Evolutionary conservation across 108 stramenopile genomes (phyloP).

Genomic region (Skeletonema tropicum): DNA sequence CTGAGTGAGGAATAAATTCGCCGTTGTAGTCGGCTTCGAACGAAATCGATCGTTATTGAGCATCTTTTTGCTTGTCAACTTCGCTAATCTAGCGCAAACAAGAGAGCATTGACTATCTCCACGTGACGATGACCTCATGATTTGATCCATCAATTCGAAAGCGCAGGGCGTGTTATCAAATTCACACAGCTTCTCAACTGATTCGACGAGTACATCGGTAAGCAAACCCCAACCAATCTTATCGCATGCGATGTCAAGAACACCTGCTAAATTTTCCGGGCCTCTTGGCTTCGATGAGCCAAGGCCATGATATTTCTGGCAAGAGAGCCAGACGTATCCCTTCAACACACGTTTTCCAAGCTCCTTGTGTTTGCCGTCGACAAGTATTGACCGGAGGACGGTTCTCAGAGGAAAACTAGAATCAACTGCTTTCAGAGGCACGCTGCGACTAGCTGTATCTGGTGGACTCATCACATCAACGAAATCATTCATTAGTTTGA

Average conservation of each 20-base stretch:
- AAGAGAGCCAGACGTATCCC: constrained; percentile 8
- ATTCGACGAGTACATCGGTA: not conserved
- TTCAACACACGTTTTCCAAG: constrained; percentile 1
- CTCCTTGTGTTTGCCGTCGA: not conserved
- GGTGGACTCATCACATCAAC: constrained; percentile 13
- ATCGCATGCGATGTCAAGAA: not conserved
- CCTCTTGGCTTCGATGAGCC: not conserved
- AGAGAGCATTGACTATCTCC: constrained; percentile 1
- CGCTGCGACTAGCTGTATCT: not conserved
- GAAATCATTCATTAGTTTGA: constrained; percentile 3
- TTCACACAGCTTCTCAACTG: constrained; percentile 10
- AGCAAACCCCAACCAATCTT: constrained; percentile 9
- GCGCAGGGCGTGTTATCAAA: not conserved
- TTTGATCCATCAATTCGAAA: not conserved
- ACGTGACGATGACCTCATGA: not conserved
- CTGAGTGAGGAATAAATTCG: not conserved
- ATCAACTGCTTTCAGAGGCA: not conserved
- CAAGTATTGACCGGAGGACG: not conserved
- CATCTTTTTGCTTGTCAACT: constrained; percentile 1
- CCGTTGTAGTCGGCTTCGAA: not conserved
- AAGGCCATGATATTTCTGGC: not conserved
- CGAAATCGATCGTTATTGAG: not conserved
- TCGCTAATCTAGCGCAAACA: not conserved
- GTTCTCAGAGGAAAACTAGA: not conserved
- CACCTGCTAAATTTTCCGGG: not conserved